These are phyloP conservation scores for Effrenium voratum DNA, from an alignment of 73 alveolate species.

Conservation along the genomic window DNA sequence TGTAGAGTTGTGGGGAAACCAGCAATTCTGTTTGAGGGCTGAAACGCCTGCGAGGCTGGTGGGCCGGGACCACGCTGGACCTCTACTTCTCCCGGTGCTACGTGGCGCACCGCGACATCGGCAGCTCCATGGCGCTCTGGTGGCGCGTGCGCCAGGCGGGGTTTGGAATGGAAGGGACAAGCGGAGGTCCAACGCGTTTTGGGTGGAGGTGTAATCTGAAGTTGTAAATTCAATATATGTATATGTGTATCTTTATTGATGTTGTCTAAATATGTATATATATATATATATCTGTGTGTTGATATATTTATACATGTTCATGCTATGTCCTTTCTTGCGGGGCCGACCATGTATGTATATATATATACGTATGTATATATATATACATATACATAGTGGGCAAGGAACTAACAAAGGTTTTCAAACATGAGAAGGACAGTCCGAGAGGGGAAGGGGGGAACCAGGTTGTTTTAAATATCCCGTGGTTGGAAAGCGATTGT, in stretches of 20 bases:
- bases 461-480: too few species aligned
- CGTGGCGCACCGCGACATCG: conserved; percentile 61
- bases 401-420: not conserved
- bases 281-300: not conserved
- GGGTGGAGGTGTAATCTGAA: not conserved
- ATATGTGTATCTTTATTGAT: not conserved
- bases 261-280: not conserved
- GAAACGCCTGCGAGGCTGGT: conserved; percentile 77
- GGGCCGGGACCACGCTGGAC: conserved; percentile 84
- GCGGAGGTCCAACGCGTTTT: not conserved
- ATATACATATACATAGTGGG: not conserved
- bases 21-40: too few species aligned
- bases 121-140: conserved; percentile 69
- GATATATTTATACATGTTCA: not conserved
- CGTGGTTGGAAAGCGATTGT: too few species aligned
- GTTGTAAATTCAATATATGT: not conserved
- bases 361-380: not conserved
- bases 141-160: conserved; percentile 52
- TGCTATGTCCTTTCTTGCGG: not conserved
- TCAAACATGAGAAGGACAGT: too few species aligned
- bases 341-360: not conserved
- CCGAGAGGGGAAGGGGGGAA: too few species aligned
- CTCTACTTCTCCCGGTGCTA: conserved; percentile 77
- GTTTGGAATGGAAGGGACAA: too few species aligned
- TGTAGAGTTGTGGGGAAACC: too few species aligned